Percentiles rank a stretch among this genome's conserved stretches.
These are phyloP conservation scores for Melocanna baccifera DNA, from an alignment of 176 grass and related monocot genomes.

Conservation along the genomic window DNA sequence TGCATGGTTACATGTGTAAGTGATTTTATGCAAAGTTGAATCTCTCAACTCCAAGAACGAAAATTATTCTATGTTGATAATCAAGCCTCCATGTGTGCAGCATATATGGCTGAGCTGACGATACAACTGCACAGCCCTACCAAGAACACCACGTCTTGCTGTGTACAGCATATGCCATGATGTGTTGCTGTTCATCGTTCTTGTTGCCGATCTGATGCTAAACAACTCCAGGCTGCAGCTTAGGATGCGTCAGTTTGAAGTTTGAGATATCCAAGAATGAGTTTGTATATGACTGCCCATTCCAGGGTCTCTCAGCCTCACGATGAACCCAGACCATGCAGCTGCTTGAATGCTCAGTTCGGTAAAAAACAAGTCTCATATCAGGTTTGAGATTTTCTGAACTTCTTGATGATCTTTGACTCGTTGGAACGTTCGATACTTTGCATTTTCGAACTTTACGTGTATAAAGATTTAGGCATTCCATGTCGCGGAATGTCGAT, in stretches of 20 bases:
- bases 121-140: background rate
- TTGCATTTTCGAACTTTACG: background rate
- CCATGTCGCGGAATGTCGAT: background rate
- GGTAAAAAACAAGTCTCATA: background rate
- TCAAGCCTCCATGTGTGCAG: background rate
- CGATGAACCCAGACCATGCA: conserved; percentile 41
- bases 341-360: background rate
- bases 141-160: background rate
- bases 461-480: background rate
- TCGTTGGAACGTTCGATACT: background rate
- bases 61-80: background rate
- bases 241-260: background rate
- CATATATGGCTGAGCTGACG: background rate
- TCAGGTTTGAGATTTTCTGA: background rate
- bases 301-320: background rate
- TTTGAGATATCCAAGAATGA: background rate
- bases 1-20: background rate
- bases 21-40: background rate
- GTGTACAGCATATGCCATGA: background rate
- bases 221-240: background rate
- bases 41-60: background rate
- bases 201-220: background rate
- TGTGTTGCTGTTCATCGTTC: background rate
- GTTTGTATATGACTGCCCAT: background rate
- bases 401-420: background rate